Evolutionary conservation across 306 rosid species (phyloP).

Genomic region (Oxytropis ochrocephala): DNA sequence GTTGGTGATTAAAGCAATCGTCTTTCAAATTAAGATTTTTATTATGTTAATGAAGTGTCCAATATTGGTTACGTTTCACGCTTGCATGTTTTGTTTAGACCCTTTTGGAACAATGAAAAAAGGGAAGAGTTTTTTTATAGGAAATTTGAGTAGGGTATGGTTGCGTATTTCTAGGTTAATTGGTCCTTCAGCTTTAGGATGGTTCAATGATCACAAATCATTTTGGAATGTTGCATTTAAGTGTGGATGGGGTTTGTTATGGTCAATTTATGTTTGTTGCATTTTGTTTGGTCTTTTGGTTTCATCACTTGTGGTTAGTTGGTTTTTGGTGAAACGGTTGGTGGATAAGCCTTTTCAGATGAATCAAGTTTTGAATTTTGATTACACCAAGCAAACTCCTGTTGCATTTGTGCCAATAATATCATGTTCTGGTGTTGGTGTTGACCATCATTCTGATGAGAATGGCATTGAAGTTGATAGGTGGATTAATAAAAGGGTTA

Average conservation of each 20-base stretch:
- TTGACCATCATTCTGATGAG: slow-evolving; percentile 26
- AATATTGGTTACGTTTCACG: slow-evolving; percentile 28
- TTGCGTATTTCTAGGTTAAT: slow-evolving; percentile 12
- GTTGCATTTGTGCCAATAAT: slow-evolving; percentile 63
- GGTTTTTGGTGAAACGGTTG: slow-evolving; percentile 42
- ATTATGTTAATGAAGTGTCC: slow-evolving; percentile 47
- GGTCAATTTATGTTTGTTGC: slow-evolving; percentile 63
- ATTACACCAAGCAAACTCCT: slow-evolving; percentile 66
- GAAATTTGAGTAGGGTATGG: slow-evolving; percentile 20
- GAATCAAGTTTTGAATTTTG: slow-evolving; percentile 63
- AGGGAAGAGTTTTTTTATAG: slow-evolving; percentile 21
- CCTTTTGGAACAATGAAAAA: slow-evolving; percentile 47
- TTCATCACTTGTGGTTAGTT: slow-evolving; percentile 48
- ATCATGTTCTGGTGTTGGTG: slow-evolving; percentile 36
- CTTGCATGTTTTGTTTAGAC: slow-evolving; percentile 39
- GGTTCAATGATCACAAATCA: slow-evolving; percentile 42
- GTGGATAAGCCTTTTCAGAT: slow-evolving; percentile 65
- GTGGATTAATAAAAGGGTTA: slow-evolving; percentile 25
- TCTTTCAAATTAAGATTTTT: slow-evolving; percentile 51
- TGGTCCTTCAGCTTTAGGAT: slow-evolving; percentile 27
- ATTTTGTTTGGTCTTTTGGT: slow-evolving; percentile 51
- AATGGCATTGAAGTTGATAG: slow-evolving; percentile 13
- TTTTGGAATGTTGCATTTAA: slow-evolving; percentile 45
- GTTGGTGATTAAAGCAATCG: slow-evolving; percentile 52
- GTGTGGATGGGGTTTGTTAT: slow-evolving; percentile 77